Base-by-base conservation (phyloP, 2,329 filamentous ascomycete genomes). In the Emmonsiellopsis sp. region DNA sequence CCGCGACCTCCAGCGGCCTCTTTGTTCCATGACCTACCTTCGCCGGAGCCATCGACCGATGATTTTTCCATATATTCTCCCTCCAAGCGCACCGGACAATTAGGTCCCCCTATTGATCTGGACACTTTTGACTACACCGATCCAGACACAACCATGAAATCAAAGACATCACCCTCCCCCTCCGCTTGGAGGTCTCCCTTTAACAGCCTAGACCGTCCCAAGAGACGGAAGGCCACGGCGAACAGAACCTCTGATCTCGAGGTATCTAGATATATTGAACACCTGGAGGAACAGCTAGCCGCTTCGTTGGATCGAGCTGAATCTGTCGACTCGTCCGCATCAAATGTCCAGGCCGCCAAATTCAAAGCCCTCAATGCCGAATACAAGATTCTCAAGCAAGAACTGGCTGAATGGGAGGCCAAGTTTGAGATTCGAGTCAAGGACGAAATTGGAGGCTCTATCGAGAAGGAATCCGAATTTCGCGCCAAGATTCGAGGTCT, bases 251-350 rank as follows among this genome's bases (percentile, higher is more conserved):
- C 69, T 15, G 70, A 67, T 55, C 70, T 67, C 51, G 73, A 75
- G 55, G 67, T 69, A 8, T 65, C 70, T 30, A 67, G 70, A 53
- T 76, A 78, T 59, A 75, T 78, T 55, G 73, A 77, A 49, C 73
- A 76, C 60, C 70, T 78, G 10, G 76, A 78, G 54, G 63, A 67
- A 16, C 71, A 77, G 57, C 61, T 78, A 26, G 68, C 69, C 15
- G 63, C 70, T 13, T 65, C 69, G 9, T 70, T 76, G 43, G 63
- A 63, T 7, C 69, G 69, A 52, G 58, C 72, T 37, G 67, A 70
- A 20, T 64, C 69, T 13, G 61, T 69, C 47, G 70, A 66, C 35
- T 73, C 73, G n/a, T 70, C 74, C 2, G 59, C 65, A 5, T 63
- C 63, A 6, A 66, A 70, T 49, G 62, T 65, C 44, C 67, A 70